These are phyloP conservation scores for Aurifilum marmelostoma DNA, from an alignment of 2,329 filamentous ascomycete genomes.

Conservation along the genomic window DNA sequence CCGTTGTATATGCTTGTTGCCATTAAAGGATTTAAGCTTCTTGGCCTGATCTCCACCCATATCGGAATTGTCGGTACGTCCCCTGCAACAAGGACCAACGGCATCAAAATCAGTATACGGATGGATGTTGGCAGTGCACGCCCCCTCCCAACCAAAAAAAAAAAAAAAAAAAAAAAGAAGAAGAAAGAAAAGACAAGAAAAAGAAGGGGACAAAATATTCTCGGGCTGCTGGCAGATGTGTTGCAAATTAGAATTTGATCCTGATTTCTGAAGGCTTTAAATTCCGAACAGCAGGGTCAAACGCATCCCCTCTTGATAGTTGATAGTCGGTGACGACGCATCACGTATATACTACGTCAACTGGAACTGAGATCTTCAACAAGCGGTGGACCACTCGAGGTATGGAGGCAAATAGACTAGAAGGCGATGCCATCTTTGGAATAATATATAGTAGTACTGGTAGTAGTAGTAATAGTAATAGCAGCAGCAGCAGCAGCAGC, in stretches of 20 bases:
- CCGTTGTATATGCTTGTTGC: conserved; percentile 18
- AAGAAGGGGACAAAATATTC: too few species aligned
- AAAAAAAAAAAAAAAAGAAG: too few species aligned
- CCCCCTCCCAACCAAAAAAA: too few species aligned
- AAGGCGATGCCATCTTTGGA: neutral
- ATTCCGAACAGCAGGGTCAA: too few species aligned
- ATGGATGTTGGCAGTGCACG: too few species aligned
- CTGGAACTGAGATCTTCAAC: neutral
- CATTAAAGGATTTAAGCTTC: conserved; percentile 20
- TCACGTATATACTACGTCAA: neutral
- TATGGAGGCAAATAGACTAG: neutral
- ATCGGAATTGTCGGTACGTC: neutral
- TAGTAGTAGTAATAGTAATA: too few species aligned
- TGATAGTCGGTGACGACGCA: neutral
- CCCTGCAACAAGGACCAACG: neutral
- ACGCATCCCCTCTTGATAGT: neutral
- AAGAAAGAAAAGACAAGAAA: too few species aligned
- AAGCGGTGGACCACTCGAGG: neutral
- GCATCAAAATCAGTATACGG: neutral
- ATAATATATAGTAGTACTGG: neutral
- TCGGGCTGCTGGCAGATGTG: too few species aligned
- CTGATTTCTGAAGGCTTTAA: too few species aligned
- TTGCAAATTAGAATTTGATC: too few species aligned
- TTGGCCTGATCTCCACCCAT: conserved; percentile 4
- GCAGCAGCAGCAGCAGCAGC: neutral